Evolutionary conservation across 1,284 basidiomycete species (phyloP), one percentile per base, ranked within the genome.

Genomic region (Tylopilus sp.): DNA sequence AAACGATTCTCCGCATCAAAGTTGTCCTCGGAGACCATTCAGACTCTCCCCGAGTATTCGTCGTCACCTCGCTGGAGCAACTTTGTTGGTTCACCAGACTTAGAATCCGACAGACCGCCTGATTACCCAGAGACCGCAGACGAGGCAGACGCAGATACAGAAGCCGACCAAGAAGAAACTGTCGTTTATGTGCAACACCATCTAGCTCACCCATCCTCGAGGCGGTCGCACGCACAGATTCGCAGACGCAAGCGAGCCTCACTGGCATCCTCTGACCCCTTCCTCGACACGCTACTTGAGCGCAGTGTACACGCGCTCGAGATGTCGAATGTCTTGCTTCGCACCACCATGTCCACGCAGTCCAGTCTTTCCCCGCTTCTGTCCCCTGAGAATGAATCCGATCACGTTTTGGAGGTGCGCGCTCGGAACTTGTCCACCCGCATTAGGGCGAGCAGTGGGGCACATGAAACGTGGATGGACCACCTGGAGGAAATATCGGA

Each of bases 251-350:
- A 58, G 44, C 60, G 56, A 12, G 42, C 29, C 11, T 33, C 46
- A 45, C 29, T 30, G 18, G 44, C 46, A 45, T 39, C 62, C 4
- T 59, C 61, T 20, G 72, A 75, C 55, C 69, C 73, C 20, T 82
- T 78, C 59, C 75, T 90, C 20, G 87, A 89, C 66, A 77, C 82
- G n/a, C 72, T 91, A 14, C 75, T 91, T 4, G 85, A 81, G 55
- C 79, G 88, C 54, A 88, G 85, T 56, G 84, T 91, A 15, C 81
- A 88, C 67, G 88, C 88, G 4, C 73, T 91, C 9, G 88, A 91
- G 64, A 81, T 88, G 73, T 90, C 88, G 8, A 91, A 91, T 55
- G 76, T 80, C 4, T 72, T 91, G 17, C 72, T 90, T 33, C 82
- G 85, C 59, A 81, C 80, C 7, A 85, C 84, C 29, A 83, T 88